Base-by-base conservation (phyloP, 345 rosid species). In the Hibiscus mutabilis region DNA sequence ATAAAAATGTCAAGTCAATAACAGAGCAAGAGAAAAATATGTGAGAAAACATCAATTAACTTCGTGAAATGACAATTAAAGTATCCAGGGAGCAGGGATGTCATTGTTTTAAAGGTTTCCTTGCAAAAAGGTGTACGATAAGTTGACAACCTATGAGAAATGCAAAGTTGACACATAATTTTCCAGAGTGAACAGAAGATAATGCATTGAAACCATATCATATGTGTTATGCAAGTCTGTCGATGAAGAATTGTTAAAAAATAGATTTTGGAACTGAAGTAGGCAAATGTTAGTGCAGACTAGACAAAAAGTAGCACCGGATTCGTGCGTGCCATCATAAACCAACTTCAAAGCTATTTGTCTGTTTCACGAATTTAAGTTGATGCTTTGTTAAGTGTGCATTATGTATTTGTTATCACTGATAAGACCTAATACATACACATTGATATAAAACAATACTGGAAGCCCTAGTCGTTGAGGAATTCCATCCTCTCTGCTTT, bases 261-360 rank as follows among this genome's bases (percentile, higher is more conserved):
- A 14, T 53, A 46, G 55, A 22, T 66, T 55, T 65, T 21, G 69
- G 55, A 65, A 65, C 69, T 29, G 21, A 66, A 46, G 25, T 16
- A 44, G 11, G 71, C n/a, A 22, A 27, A 2, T 47, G 18, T 10
- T 42, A 42, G 13, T 42, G 46, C 46, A 42, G 3, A 11, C 46
- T 42, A 11, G 9, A 11, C 2, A 42, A 29, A 27, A 16, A 27
- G n/a, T 27, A 51, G 10, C 59, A 49, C 44, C 42, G 27, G 44
- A 27, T 49, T 27, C 24, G 46, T 0, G 6, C 3, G 52, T 46
- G 56, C 40, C 24, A 66, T 24, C 69, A 27, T 49, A 49, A 49
- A 67, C 24, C 70, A 67, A 25, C 24, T 49, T 29, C 24, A 12
- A 67, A 49, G 10, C 71, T 67, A 67, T 67, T 67, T 24, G 13